Evolutionary conservation across 352 stramenopile species (phyloP), one percentile per base, ranked within the genome.

Genomic region (Pythium monospermum): DNA sequence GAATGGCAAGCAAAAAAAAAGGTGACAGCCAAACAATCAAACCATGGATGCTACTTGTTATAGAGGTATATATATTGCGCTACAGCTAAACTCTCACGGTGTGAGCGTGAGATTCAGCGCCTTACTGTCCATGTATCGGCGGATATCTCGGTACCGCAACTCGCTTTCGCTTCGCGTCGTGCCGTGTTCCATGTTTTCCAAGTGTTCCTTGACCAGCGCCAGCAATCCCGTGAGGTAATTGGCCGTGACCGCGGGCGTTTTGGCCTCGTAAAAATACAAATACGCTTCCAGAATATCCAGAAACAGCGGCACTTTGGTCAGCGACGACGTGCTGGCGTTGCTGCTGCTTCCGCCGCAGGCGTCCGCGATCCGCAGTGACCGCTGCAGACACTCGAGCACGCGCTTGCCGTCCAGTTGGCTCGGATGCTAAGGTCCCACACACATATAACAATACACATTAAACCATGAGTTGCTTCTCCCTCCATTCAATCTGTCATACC

Each of bases 361-460:
- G 67, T 99, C 93, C 0, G 94, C 95, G 50, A 99, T 96, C 31
- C 98, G 97, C 3, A 99, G 68, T 12, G 91, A 88, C 6, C 94
- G 76, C 72, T 99, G 95, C 13, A 99, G 76, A 62, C 96, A 99
- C 69, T 99, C 96, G 4, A 98, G 69, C 6, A 98, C 94, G 22
- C 91, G 78, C 60, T 98, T 96, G 27, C 83, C 81, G 61, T 99
- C 96, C 12, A 79, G 69, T 56, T 97, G 95, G 32, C 30, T 70
- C 21, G 73, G 76, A 43, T 88, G 72, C 77, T 87, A n/a, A n/a
- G n/a, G n/a, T n/a, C n/a, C n/a, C n/a, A 38, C 6, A 18, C 49
- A 32, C 12, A 25, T 21, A n/a, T 59, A 26, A 55, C n/a, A n/a
- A n/a, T n/a, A n/a, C n/a, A n/a, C n/a, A n/a, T n/a, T n/a, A n/a